Evolutionary conservation across 768 basidiomycete species (phyloP), one percentile per base, ranked within the genome.

Genomic region (Lentinula detonsa): DNA sequence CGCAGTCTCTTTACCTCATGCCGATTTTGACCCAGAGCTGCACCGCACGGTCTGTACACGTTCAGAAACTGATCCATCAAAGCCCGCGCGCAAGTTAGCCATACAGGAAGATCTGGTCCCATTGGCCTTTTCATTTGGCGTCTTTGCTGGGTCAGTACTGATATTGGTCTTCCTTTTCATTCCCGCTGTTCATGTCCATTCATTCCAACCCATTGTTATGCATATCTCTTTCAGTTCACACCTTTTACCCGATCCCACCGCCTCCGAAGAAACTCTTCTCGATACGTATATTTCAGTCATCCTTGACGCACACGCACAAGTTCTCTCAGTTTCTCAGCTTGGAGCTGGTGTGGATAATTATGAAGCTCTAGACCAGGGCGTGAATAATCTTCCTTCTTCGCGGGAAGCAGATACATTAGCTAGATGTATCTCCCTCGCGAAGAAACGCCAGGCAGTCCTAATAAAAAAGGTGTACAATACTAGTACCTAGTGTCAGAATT

Each of bases 181-280:
- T 54, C 53, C 37, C 40, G 21, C 43, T 10, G 21, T 34, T 31
- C 3, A 34, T 43, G 10, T 43, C 23, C 28, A n/a, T 28, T 39
- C 21, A 21, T 5, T 42, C 40, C 31, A 16, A 43, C n/a, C 15
- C n/a, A n/a, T n/a, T n/a, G n/a, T n/a, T n/a, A n/a, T 37, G n/a
- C 18, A 23, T 53, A 53, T 59, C 62, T n/a, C 21, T n/a, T n/a
- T 15, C 66, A 91, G 89, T 35, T 81, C 82, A 53, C 77, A 83
- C 28, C 70, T 95, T 9, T 75, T 98, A 4, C 78, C 87, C 0
- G 96, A 98, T 72, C 91, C 94, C 0, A 90, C 93, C 0, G 79
- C 93, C 1, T 97, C 96, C 71, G 96, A 98, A 74, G 89, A 94
- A 65, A 90, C 92, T 0, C 78, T 97, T 6, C 81, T 95, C 57